Conservation (phyloP, 1,139 yeast genomes). For the Candida tetrigidarum region DNA sequence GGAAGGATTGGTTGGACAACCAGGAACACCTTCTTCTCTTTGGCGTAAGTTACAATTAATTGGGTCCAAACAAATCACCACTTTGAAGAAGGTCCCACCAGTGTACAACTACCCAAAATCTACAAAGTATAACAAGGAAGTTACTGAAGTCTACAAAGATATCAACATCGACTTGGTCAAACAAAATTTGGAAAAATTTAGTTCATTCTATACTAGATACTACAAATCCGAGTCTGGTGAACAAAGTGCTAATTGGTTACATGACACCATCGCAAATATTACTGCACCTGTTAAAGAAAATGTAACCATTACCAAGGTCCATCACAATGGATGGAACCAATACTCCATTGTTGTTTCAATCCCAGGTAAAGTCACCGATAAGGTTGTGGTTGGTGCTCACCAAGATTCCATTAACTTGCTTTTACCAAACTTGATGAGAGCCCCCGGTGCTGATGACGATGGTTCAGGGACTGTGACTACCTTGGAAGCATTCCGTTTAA, state of each 20-base stretch:
- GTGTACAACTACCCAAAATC: conserved; percentile 59
- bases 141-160: conserved; percentile 40
- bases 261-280: conserved; percentile 49
- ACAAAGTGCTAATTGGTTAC: conserved; percentile 76
- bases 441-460: conserved; percentile 98
- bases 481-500: conserved; percentile 72
- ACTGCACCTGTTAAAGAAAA: conserved; percentile 40
- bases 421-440: conserved; percentile 68
- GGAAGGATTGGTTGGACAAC: conserved; percentile 30
- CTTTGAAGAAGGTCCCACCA: conserved; percentile 34
- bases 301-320: conserved; percentile 31
- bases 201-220: conserved; percentile 80
- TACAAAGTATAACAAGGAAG: conserved; percentile 40
- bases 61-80: conserved; percentile 37
- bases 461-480: conserved; percentile 87
- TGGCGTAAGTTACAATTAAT: conserved; percentile 22
- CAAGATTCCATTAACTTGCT: conserved; percentile 82
- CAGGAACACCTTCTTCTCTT: conserved; percentile 15
- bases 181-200: conserved; percentile 59
- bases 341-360: conserved; percentile 46
- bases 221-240: conserved; percentile 74
- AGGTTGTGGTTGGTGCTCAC: conserved; percentile 85
- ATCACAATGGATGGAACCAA: conserved; percentile 50
- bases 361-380: conserved; percentile 39
- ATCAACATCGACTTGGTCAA: conserved; percentile 54